A percentile compares a stretch with the other conserved stretches of the same genome.
These are phyloP conservation scores for Cutaneotrichosporon cyanovorans DNA, from an alignment of 1,284 basidiomycete genomes.

Conservation along the genomic window DNA sequence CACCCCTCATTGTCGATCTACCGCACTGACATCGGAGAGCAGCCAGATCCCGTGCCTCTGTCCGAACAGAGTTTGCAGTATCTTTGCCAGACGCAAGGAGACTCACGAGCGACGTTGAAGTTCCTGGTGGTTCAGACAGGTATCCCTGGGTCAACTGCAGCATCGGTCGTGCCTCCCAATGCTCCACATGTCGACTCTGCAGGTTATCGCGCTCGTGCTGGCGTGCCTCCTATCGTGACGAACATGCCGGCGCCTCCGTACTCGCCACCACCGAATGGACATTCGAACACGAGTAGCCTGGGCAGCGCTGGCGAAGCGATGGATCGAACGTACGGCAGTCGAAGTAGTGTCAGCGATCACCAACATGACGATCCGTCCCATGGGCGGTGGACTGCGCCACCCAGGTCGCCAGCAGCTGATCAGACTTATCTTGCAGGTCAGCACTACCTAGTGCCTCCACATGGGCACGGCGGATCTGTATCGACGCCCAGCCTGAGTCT, in stretches of 20 bases:
- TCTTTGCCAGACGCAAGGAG: conserved; percentile 64
- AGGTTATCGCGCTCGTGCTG: conserved; percentile 10
- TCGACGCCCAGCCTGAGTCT: conserved; percentile 3
- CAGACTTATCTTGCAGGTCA: too few species aligned
- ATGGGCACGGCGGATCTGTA: background rate
- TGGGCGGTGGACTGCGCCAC: too few species aligned
- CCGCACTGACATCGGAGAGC: conserved; percentile 71
- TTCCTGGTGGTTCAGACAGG: conserved; percentile 55
- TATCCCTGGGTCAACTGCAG: conserved; percentile 28
- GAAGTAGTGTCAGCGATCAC: conserved; percentile 4
- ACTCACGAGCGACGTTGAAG: conserved; percentile 67
- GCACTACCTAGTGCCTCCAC: too few species aligned
- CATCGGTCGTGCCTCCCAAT: conserved; percentile 35
- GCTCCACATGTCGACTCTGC: conserved; percentile 1
- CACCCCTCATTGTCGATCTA: conserved; percentile 69
- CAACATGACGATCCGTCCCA: too few species aligned
- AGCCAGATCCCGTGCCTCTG: conserved; percentile 63
- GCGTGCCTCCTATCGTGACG: conserved; percentile 27
- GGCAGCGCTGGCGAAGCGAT: conserved; percentile 33
- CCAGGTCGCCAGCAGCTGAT: too few species aligned
- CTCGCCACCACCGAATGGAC: conserved; percentile 17
- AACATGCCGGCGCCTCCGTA: conserved; percentile 17
- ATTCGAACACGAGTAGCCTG: conserved; percentile 38
- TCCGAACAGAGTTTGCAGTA: conserved; percentile 60
- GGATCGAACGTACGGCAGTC: conserved; percentile 14